These are phyloP conservation scores for Colletotrichum tabaci DNA, from an alignment of 2,329 filamentous ascomycete genomes.

Conservation along the genomic window DNA sequence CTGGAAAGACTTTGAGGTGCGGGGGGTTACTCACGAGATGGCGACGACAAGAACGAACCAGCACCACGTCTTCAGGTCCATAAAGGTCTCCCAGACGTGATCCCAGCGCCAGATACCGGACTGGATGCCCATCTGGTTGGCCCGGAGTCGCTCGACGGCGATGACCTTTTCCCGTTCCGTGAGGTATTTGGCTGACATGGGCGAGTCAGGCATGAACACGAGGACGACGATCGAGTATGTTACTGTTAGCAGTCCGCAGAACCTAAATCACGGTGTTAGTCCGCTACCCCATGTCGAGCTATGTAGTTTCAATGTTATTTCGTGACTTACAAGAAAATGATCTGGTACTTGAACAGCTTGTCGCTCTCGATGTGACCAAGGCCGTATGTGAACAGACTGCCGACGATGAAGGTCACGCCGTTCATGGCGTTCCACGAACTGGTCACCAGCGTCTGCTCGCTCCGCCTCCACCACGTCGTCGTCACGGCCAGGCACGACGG, in stretches of 20 bases:
- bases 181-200: slow-evolving; percentile 70
- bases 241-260: slow-evolving; percentile 58
- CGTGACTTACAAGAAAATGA: slow-evolving; percentile 45
- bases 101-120: slow-evolving; percentile 54
- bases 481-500: slow-evolving; percentile 68
- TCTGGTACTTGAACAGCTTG: slow-evolving; percentile 42
- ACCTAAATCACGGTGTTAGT: slow-evolving; percentile 41
- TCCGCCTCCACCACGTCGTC: slow-evolving; percentile 68
- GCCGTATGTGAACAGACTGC: slow-evolving; percentile 51
- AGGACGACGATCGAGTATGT: slow-evolving; percentile 64
- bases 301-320: fast-evolving
- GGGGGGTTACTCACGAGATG: slow-evolving; percentile 58
- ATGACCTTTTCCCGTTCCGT: slow-evolving; percentile 68
- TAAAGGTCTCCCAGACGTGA: slow-evolving; percentile 53
- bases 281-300: not conserved
- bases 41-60: slow-evolving; percentile 61
- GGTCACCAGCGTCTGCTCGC: slow-evolving; percentile 65
- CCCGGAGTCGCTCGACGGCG: slow-evolving; percentile 68
- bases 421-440: slow-evolving; percentile 69
- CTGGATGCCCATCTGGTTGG: slow-evolving; percentile 60
- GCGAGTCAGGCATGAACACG: slow-evolving; percentile 73
- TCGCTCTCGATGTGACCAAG: slow-evolving; percentile 49
- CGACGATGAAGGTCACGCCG: slow-evolving; percentile 65
- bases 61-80: slow-evolving; percentile 55
- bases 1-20: no score